These are phyloP conservation scores for Zygosaccharomyces gambellarensis DNA, from an alignment of 805 yeast species.

Conservation along the genomic window DNA sequence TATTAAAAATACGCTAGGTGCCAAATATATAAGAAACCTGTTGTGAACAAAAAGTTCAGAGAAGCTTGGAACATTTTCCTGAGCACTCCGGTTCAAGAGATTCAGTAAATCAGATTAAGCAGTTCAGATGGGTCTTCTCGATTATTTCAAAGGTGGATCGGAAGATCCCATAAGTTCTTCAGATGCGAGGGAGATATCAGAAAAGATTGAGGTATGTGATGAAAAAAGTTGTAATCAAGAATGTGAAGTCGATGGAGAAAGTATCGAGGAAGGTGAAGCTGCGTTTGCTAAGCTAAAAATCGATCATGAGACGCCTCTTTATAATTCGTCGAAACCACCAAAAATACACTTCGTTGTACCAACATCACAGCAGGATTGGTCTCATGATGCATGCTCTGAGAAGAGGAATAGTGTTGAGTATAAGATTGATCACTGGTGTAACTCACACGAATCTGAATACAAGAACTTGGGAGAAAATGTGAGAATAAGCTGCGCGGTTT, in stretches of 20 bases:
- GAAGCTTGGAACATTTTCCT: no score
- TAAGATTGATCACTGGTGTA: slow-evolving; percentile 41
- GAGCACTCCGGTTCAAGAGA: no score
- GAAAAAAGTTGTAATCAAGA: slow-evolving; percentile 20
- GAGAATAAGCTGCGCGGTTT: slow-evolving; percentile 36
- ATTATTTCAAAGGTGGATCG: slow-evolving; percentile 6
- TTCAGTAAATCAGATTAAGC: no score
- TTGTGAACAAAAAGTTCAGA: no score
- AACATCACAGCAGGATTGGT: slow-evolving; percentile 85
- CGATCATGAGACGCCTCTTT: slow-evolving; percentile 43
- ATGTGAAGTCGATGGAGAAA: slow-evolving; percentile 27
- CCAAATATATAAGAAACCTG: no score
- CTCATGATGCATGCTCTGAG: slow-evolving; percentile 54
- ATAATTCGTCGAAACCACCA: slow-evolving; percentile 66
- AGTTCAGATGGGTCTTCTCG: slow-evolving; percentile 9
- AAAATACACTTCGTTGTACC: slow-evolving; percentile 74
- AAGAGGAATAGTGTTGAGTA: slow-evolving; percentile 45
- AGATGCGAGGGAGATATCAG: slow-evolving; percentile 17
- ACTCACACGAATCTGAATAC: slow-evolving; percentile 21
- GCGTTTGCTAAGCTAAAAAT: slow-evolving; percentile 25
- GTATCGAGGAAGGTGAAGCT: slow-evolving; percentile 24
- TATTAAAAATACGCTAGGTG: no score
- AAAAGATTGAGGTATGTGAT: slow-evolving; percentile 22
- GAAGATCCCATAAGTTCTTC: slow-evolving; percentile 5
- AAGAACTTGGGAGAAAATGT: slow-evolving; percentile 31